Evolutionary conservation across 2,329 filamentous ascomycete genomes (phyloP), one percentile per base, ranked within the genome.

Genomic region (Simplicillium sp.): DNA sequence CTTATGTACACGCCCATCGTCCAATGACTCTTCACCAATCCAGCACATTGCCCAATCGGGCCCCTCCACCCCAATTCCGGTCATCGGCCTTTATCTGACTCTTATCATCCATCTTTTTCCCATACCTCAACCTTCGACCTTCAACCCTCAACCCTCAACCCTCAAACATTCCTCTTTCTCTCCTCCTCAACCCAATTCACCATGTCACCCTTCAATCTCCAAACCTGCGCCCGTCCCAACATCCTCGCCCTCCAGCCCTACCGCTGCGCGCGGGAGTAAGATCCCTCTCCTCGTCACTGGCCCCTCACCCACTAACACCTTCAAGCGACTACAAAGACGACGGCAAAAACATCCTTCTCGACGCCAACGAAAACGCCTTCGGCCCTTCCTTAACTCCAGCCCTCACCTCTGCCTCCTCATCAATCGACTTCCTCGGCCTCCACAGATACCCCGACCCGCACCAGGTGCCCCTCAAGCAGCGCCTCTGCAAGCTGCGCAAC

Each of bases 361-460:
- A 98, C 60, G 92, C 92, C 52, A 98, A 98, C 56, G 92, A 98
- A 67, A 98, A 98, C 57, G 88, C 92, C 44, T 96, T 84, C 55
- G 92, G 92, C 0, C 90, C 92, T 0, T 83, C 86, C 2, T 67
- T 96, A 37, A 66, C 71, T 2, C 56, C 72, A 33, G 67, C 70
- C 38, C 62, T 75, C 11, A 58, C 69, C 39, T 60, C 68, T 37
- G 58, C 65, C 52, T 18, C 49, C 48, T 42, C 51, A 34, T 65
- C 65, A 20, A 69, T 81, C 15, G 83, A 95, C 64, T 75, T 94
- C 48, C 67, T 87, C 39, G 82, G 86, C 47, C 74, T 98, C 54
- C 84, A 98, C 70, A 80, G 92, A 57, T 98, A 98, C 64, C 92
- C 92, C 28, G 92, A 98, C 61, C 92, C 92, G 55, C 89, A 98